phyloP scores from a whole-genome alignment of 139 green algal genomes.

The Haematococcus sp. region DNA sequence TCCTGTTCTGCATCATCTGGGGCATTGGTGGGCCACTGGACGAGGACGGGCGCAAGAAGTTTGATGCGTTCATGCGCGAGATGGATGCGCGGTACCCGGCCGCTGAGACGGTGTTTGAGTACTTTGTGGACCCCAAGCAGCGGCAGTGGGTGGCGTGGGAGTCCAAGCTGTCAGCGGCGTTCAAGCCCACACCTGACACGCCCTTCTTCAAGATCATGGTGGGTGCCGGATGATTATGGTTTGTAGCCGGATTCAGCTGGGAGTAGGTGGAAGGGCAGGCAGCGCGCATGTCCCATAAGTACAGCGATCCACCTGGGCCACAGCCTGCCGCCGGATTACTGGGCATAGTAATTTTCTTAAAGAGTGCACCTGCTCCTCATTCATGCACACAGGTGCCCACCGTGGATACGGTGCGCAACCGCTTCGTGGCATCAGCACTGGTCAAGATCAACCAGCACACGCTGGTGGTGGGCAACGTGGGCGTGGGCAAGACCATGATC shows the following conservation, averaged over 20 bases:
- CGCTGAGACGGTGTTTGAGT: conserved; percentile 79
- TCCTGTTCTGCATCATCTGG: conserved; percentile 85
- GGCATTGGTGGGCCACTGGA: conserved; percentile 71
- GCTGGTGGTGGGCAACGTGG: conserved; percentile 73
- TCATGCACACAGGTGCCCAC: conserved; percentile 65
- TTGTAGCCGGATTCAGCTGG: too few species aligned
- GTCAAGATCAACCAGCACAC: conserved; percentile 52
- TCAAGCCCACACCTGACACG: conserved; percentile 54
- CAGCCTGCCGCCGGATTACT: too few species aligned
- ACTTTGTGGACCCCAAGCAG: conserved; percentile 65
- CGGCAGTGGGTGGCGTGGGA: conserved; percentile 69
- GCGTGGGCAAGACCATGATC: conserved; percentile 82
- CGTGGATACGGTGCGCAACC: conserved; percentile 70
- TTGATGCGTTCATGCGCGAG: conserved; percentile 59
- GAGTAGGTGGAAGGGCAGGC: too few species aligned
- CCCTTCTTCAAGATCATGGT: conserved; percentile 75
- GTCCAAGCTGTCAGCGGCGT: conserved; percentile 55
- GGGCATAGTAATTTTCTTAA: too few species aligned
- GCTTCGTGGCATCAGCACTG: conserved; percentile 49
- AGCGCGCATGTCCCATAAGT: too few species aligned
- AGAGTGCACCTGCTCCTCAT: too few species aligned
- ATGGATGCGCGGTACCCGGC: conserved; percentile 34
- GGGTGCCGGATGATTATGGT: too few species aligned
- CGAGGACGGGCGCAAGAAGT: conserved; percentile 72
- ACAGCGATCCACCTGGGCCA: too few species aligned